Evolutionary conservation across 805 yeast species (phyloP).

Genomic region (Zygosaccharomyces bisporus): DNA sequence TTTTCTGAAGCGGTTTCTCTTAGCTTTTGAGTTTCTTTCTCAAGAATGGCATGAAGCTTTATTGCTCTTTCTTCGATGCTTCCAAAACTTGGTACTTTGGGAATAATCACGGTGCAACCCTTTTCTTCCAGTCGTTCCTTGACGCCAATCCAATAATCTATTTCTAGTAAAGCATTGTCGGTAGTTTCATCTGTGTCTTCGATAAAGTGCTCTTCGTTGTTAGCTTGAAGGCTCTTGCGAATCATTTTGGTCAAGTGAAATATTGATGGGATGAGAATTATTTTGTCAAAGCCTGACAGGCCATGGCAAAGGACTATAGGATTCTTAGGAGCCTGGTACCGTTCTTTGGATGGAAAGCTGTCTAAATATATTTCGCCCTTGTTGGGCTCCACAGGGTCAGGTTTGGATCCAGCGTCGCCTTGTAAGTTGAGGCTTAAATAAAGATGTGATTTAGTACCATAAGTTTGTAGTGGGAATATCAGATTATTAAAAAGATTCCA

Average conservation of each 20-base stretch:
- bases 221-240: constrained; percentile 16
- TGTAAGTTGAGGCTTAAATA: not conserved
- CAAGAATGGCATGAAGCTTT: constrained; percentile 50
- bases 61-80: constrained; percentile 66
- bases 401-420: not conserved
- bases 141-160: constrained; percentile 84
- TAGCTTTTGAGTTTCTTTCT: constrained; percentile 23
- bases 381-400: not conserved
- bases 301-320: constrained; percentile 89
- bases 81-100: constrained; percentile 81
- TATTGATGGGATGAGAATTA: constrained; percentile 44
- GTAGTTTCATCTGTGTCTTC: constrained; percentile 23
- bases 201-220: constrained; percentile 23
- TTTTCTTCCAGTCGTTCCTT: constrained; percentile 52
- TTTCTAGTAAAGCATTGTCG: constrained; percentile 35
- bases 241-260: constrained; percentile 30
- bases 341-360: constrained; percentile 26
- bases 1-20: constrained; percentile 20
- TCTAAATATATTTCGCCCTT: not conserved
- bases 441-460: too few relatives aligned
- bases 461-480: not conserved
- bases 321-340: constrained; percentile 56
- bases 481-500: not conserved
- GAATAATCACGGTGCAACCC: constrained; percentile 68
- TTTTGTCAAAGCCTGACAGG: constrained; percentile 70